Conservation (phyloP, 257 asterid genomes). For the Hygrophila difformis region DNA sequence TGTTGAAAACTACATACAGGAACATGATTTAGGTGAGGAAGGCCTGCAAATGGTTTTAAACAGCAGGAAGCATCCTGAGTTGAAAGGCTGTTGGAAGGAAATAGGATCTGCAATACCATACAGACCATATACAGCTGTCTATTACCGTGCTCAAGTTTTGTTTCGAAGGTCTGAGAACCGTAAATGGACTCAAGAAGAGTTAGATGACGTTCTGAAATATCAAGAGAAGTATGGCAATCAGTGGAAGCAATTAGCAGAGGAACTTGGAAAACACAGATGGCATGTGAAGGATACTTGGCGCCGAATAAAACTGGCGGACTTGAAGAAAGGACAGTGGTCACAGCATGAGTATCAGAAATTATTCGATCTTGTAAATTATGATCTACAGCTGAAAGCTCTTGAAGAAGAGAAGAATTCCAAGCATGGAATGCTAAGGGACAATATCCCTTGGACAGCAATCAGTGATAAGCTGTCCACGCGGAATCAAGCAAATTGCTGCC, state of each 20-base stretch:
- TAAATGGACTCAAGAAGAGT: conserved; percentile 49
- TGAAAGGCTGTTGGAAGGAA: conserved; percentile 46
- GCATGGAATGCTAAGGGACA: conserved; percentile 48
- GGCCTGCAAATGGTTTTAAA: conserved; percentile 39
- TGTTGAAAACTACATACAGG: conserved; percentile 28
- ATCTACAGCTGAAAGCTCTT: conserved; percentile 25
- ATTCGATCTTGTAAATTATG: conserved; percentile 39
- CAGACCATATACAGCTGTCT: conserved; percentile 28
- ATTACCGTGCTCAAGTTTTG: conserved; percentile 34
- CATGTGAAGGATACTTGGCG: conserved; percentile 47
- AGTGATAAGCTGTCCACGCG: conserved; percentile 36
- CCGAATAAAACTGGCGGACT: conserved; percentile 24
- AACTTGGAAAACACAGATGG: conserved; percentile 34
- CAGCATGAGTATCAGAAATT: conserved; percentile 41
- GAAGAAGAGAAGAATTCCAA: conserved; percentile 41
- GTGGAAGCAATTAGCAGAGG: conserved; percentile 39
- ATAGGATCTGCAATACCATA: conserved; percentile 32
- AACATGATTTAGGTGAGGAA: conserved; percentile 32
- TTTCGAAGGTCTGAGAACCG: conserved; percentile 28
- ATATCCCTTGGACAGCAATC: conserved; percentile 39
- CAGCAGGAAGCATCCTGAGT: conserved; percentile 13
- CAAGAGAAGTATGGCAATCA: conserved; percentile 28
- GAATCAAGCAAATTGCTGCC: conserved; percentile 21
- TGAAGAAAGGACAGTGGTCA: conserved; percentile 35
- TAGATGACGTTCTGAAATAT: conserved; percentile 18